Evolutionary conservation across 148 eudicot species (phyloP).

Genomic region (Suaeda aralocaspica): DNA sequence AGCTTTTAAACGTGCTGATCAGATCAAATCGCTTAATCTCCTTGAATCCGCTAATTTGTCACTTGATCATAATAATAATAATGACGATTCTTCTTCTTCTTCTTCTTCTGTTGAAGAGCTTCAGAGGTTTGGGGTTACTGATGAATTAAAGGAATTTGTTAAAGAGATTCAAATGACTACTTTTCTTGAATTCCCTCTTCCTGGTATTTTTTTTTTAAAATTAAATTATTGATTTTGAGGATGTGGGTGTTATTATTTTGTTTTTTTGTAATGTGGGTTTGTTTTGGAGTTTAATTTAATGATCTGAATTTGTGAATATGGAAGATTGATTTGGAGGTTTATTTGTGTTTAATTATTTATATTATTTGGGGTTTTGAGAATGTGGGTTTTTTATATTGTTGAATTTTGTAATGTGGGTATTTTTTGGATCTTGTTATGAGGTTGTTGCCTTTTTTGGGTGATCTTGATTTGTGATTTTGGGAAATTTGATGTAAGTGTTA

Average conservation of each 20-base stretch:
- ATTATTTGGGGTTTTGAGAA: neutral
- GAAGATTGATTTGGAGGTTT: neutral
- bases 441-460: neutral
- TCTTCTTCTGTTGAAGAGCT: constrained; percentile 47
- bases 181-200: constrained; percentile 72
- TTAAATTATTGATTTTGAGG: neutral
- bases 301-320: neutral
- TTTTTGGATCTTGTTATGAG: neutral
- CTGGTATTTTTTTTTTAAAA: constrained; percentile 34
- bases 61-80: too few relatives aligned
- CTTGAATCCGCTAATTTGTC: constrained; percentile 44
- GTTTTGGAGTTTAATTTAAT: neutral
- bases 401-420: constrained; percentile 6
- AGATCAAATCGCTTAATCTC: constrained; percentile 52
- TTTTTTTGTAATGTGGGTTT: constrained; percentile 13
- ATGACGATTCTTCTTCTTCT: too few relatives aligned
- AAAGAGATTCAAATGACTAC: constrained; percentile 56
- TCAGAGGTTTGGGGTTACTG: constrained; percentile 65
- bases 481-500: constrained; percentile 5
- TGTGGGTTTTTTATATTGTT: neutral
- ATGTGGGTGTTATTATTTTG: too few relatives aligned
- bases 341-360: neutral
- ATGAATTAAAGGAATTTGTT: constrained; percentile 83
- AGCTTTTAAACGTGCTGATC: constrained; percentile 62
- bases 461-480: neutral